Base-by-base conservation (phyloP, 225 moss, liverwort and hornwort genomes). In the Bryoerythrophyllum caledonicum region DNA sequence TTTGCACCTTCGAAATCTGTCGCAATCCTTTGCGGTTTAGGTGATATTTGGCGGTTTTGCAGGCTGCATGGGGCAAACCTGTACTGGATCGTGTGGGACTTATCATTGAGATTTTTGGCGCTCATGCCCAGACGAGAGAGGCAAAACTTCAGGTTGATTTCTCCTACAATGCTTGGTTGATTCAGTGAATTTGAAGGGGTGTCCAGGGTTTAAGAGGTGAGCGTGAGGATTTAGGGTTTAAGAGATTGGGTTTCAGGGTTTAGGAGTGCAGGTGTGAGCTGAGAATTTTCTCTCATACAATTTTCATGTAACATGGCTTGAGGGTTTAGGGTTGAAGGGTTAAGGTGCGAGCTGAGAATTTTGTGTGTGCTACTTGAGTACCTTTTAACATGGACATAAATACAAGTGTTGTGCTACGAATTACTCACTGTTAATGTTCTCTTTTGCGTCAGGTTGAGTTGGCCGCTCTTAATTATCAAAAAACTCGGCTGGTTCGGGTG, bases 71-170 rank as follows among this genome's bases (percentile, higher is more conserved):
- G 92, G 91, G 85, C 76, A 91, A 79, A 77, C 91, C 92, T 75
- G 92, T 93, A 48, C 84, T 95, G 27, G 91, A 95, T 63, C 89
- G 95, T 38, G 95, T 95, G 5, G 92, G 95, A 53, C 88, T 95
- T 54, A 92, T 95, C 52, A 92, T 95, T 61, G 92, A 95, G 73
- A 93, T 95, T 37, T 93, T 93, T 85, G 92, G 92, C 26, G 92
- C 95, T 52, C 95, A 95, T 82, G 95, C 95, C 44, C 90, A 91
- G 63, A 85, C 95, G 14, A 91, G 79, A 77, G 91, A 92, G 78
- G 95, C 95, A 71, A 92, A 88, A 72, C 88, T 95, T 63, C 95
- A 95, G 93, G 93, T 93, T 21, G n/a, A n/a, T 72, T 24, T 24
- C 12, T 65, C 53, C 61, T 8, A 10, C 79, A 65, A 21, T 10